A percentile compares a stretch with the other conserved stretches of the same genome.
These are phyloP conservation scores for Glycyrrhiza uralensis DNA, from an alignment of 306 rosid species.

Conservation along the genomic window DNA sequence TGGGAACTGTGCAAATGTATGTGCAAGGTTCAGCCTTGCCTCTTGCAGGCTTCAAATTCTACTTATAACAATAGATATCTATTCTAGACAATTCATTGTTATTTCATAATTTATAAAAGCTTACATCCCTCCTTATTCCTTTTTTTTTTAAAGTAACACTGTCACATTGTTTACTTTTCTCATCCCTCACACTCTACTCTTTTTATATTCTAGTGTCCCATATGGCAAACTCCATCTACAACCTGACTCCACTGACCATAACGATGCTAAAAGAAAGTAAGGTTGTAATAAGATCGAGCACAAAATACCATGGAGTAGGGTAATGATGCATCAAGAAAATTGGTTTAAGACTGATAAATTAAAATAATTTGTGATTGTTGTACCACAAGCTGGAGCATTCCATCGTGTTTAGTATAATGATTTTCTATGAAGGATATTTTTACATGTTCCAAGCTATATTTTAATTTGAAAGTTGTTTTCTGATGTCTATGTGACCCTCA, in stretches of 20 bases:
- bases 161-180: background rate
- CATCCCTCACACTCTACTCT: background rate
- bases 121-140: background rate
- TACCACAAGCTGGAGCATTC: background rate
- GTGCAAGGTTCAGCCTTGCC: background rate
- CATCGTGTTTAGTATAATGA: background rate
- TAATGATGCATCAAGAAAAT: background rate
- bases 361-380: background rate
- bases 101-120: background rate
- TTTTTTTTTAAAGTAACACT: too few relatives aligned
- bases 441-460: background rate
- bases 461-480: background rate
- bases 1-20: background rate
- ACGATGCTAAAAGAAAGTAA: conserved; percentile 1
- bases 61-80: background rate
- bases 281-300: background rate
- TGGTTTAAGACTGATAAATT: background rate
- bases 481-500: background rate
- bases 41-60: background rate
- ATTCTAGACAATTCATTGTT: background rate
- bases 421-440: background rate
- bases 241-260: background rate
- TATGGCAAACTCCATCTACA: background rate
- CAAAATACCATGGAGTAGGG: background rate
- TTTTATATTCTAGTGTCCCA: background rate